Evolutionary conservation across 1,139 yeast genomes (phyloP).

Genomic region (Lodderomyces orthopsilosis): DNA sequence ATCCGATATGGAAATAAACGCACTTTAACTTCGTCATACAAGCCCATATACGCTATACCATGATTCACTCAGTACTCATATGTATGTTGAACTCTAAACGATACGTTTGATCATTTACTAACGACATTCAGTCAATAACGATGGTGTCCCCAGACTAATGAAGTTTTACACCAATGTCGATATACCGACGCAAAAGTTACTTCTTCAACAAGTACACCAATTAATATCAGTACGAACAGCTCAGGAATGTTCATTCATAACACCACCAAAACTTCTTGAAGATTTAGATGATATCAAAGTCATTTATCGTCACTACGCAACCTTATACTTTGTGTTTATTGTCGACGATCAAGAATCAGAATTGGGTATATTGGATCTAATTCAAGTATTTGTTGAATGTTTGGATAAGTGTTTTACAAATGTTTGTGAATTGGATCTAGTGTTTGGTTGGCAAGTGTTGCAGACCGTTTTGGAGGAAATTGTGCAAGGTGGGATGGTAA

Average conservation of each 20-base stretch:
- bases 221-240: conserved; percentile 65
- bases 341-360: conserved; percentile 97
- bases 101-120: conserved; percentile 2
- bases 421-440: conserved; percentile 92
- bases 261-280: conserved; percentile 74
- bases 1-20: too few species aligned
- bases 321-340: conserved; percentile 88
- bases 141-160: conserved; percentile 87
- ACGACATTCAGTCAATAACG: conserved; percentile 64
- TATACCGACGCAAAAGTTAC: conserved; percentile 66
- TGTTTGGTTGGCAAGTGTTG: conserved; percentile 95
- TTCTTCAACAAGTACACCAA: conserved; percentile 73
- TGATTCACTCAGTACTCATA: conserved; percentile 89
- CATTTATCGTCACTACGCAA: conserved; percentile 91
- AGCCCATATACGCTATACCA: too few species aligned
- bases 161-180: conserved; percentile 93
- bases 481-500: conserved; percentile 98
- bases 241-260: conserved; percentile 76
- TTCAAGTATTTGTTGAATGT: conserved; percentile 95
- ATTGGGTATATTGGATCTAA: conserved; percentile 86
- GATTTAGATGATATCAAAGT: conserved; percentile 80
- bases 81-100: conserved; percentile 46
- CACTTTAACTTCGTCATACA: too few species aligned
- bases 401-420: conserved; percentile 88
- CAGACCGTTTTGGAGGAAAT: conserved; percentile 91